Evolutionary conservation across 768 basidiomycete species (phyloP), one percentile per base, ranked within the genome.

Genomic region (Mycena galopus): DNA sequence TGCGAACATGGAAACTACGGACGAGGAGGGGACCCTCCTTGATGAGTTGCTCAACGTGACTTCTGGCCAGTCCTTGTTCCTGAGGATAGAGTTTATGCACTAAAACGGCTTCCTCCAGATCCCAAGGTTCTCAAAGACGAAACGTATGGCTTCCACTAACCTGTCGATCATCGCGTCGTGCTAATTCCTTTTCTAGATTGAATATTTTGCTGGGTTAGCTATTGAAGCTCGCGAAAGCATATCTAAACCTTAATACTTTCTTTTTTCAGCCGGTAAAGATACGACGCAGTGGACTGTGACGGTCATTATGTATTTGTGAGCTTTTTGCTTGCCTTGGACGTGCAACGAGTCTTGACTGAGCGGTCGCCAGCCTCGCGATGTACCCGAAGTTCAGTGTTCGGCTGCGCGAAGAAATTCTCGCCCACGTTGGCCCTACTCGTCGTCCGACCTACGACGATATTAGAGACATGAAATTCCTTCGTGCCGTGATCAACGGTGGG

Each of bases 401-500:
- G 8, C 83, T 92, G 27, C 86, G 89, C 2, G 82, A 88, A 63
- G 92, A 93, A 80, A 86, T 93, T 57, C 78, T 90, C 7, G 77
- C 78, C 35, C 86, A 86, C 44, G 84, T 92, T 9, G 91, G 91
- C 0, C 77, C 81, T 0, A 82, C 81, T 0, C 82, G 83, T 1
- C 81, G 85, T 14, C 92, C 90, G 4, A 86, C 86, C 3, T 87
- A 86, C 63, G 88, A 89, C 53, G 88, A 90, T 72, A 86, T 92
- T 73, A 83, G 83, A 32, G 88, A 89, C 5, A 89, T 92, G 88
- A 91, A 89, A 77, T 92, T 88, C 72, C 78, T 92, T 17, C 83
- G 89, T 29, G 92, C 91, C 1, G 89, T 92, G 27, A 86, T 92
- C 59, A 92, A 92, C 72, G 91, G 91, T 90, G 47, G 2, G 61